Evolutionary conservation across 495 filamentous ascomycete species (phyloP).

Genomic region (Hypoxylon crocopeplum): DNA sequence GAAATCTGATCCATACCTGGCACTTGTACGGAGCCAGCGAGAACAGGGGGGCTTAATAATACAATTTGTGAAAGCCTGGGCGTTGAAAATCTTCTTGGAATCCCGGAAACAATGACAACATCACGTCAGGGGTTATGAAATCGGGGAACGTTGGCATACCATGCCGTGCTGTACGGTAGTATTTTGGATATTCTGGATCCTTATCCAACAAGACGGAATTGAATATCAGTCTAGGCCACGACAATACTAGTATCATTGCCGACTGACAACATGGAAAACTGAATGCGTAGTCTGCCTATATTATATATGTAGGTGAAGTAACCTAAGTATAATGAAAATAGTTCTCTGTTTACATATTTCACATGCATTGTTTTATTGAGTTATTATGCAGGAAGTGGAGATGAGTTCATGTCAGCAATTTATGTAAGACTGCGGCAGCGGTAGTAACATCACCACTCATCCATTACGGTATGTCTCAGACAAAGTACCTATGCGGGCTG

Average conservation of each 20-base stretch:
- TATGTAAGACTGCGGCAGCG: too few species aligned
- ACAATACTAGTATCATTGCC: too few species aligned
- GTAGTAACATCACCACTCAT: neutral
- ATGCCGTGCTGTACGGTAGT: too few species aligned
- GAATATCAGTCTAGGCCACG: neutral
- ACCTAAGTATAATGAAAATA: too few species aligned
- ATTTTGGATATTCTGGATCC: constrained; percentile 2
- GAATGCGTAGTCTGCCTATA: too few species aligned
- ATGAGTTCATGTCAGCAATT: too few species aligned
- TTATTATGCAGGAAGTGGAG: too few species aligned
- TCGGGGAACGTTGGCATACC: constrained; percentile 2
- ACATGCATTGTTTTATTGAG: too few species aligned
- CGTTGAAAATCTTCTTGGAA: constrained; percentile 11
- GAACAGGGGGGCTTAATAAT: constrained; percentile 4
- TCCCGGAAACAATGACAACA: constrained; percentile 28
- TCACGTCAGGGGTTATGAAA: constrained; percentile 10
- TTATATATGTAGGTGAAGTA: too few species aligned
- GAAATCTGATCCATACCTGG: constrained; percentile 28
- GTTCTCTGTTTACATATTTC: too few species aligned
- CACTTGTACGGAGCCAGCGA: constrained; percentile 16
- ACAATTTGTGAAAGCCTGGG: constrained; percentile 24
- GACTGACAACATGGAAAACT: too few species aligned
- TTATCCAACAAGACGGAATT: neutral
- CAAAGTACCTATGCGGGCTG: neutral
- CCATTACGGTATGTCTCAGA: constrained; percentile 6